A percentile compares a stretch with the other conserved stretches of the same genome.
These are phyloP conservation scores for Tulasnella sp. DNA, from an alignment of 768 basidiomycete genomes.

Conservation along the genomic window DNA sequence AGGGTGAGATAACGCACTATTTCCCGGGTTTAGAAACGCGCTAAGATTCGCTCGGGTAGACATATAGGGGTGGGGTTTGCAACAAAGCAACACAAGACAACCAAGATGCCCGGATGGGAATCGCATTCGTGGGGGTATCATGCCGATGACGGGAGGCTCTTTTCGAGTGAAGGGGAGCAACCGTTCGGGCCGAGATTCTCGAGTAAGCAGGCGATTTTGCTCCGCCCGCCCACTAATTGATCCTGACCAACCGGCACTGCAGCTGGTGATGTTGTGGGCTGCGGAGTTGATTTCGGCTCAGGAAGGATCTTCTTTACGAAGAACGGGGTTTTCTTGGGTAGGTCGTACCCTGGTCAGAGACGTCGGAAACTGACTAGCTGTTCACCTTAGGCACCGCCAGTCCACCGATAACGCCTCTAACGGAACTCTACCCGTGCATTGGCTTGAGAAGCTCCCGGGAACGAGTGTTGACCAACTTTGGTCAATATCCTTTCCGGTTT, in stretches of 20 bases:
- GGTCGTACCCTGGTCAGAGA: constrained; percentile 21
- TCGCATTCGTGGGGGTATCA: constrained; percentile 88
- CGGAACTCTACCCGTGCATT: constrained; percentile 81
- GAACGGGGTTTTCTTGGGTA: constrained; percentile 62
- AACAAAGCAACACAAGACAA: constrained; percentile 63
- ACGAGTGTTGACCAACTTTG: constrained; percentile 83
- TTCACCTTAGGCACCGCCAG: constrained; percentile 28
- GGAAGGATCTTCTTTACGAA: constrained; percentile 50
- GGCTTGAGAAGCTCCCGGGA: constrained; percentile 83
- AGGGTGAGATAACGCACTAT: constrained; percentile 56
- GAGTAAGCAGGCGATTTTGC: constrained; percentile 54
- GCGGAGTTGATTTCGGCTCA: constrained; percentile 83
- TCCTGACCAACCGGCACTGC: constrained; percentile 25
- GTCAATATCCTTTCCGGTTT: constrained; percentile 79
- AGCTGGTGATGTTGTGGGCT: constrained; percentile 90
- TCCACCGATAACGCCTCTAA: constrained; percentile 57
- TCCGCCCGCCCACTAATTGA: not conserved
- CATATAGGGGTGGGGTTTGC: constrained; percentile 84
- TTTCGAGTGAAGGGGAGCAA: constrained; percentile 68
- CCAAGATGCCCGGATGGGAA: constrained; percentile 86
- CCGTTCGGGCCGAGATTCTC: constrained; percentile 80
- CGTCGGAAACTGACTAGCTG: constrained; percentile 8
- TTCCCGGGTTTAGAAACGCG: not conserved
- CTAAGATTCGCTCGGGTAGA: constrained; percentile 45
- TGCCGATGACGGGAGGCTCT: constrained; percentile 83